Conservation (phyloP, 2,329 filamentous ascomycete species). For the Byssothecium circinans region DNA sequence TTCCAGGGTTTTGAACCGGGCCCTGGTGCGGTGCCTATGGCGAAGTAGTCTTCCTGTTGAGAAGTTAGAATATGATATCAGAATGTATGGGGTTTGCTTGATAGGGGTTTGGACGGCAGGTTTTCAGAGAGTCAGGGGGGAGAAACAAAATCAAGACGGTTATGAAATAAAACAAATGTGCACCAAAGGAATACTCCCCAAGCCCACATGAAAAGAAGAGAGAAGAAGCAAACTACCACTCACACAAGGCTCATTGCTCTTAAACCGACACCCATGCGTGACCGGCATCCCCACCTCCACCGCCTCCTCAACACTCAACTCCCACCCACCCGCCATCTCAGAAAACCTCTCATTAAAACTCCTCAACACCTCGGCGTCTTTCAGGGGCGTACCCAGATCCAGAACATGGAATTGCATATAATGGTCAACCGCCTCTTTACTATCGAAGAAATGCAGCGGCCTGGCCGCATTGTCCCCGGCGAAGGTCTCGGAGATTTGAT, state of each 20-base stretch:
- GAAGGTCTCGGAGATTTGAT: conserved; percentile 22
- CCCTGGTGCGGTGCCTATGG: conserved; percentile 31
- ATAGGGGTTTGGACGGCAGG: too few relatives aligned
- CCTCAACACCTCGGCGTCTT: conserved; percentile 21
- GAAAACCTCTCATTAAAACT: conserved; percentile 30
- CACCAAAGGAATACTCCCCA: too few relatives aligned
- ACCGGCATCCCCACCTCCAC: conserved; percentile 28
- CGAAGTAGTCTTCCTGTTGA: conserved; percentile 34
- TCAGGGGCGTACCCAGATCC: conserved; percentile 20
- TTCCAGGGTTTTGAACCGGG: conserved; percentile 35
- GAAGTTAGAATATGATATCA: conserved; percentile 7
- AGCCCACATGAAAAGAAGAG: too few relatives aligned
- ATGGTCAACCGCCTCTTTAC: conserved; percentile 33
- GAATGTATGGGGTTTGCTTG: too few relatives aligned
- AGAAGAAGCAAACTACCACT: conserved; percentile 9
- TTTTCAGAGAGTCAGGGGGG: too few relatives aligned
- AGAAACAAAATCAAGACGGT: too few relatives aligned
- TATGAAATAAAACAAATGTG: too few relatives aligned
- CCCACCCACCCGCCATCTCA: conserved; percentile 30
- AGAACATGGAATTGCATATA: conserved; percentile 28
- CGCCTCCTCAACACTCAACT: conserved; percentile 29
- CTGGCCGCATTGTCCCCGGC: conserved; percentile 15
- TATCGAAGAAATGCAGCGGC: conserved; percentile 30
- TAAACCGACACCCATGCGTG: conserved; percentile 35
- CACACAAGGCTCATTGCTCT: conserved; percentile 34